Conservation (phyloP, 306 rosid species). For the Vicia villosa region DNA sequence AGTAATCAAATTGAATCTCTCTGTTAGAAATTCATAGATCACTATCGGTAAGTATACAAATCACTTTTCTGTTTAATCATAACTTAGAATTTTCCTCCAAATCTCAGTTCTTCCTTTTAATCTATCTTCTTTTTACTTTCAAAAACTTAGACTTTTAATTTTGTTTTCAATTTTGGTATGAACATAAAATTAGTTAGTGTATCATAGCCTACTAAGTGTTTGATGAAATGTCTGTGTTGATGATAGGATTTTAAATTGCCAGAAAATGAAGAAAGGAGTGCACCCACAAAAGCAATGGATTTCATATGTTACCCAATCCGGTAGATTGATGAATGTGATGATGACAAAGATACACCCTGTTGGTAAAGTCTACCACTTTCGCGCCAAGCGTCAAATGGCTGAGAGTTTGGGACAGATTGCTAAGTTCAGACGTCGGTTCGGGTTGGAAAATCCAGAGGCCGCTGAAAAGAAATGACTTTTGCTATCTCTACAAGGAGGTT, state of each 20-base stretch:
- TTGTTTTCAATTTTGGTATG: background rate
- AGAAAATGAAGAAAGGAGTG: constrained; percentile 82
- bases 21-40: background rate
- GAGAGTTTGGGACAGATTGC: constrained; percentile 87
- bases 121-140: background rate
- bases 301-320: constrained; percentile 83
- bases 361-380: constrained; percentile 87
- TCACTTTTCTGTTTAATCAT: background rate
- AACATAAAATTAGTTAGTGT: background rate
- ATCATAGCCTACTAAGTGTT: constrained; percentile 34
- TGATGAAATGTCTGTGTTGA: constrained; percentile 40
- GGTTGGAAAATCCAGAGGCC: constrained; percentile 41
- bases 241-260: constrained; percentile 18
- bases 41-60: background rate
- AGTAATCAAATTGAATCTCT: background rate
- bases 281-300: constrained; percentile 99
- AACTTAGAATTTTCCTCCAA: background rate
- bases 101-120: background rate
- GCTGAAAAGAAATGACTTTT: constrained; percentile 42
- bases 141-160: background rate
- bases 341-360: constrained; percentile 87
- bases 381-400: constrained; percentile 87
- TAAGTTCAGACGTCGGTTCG: constrained; percentile 84
- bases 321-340: constrained; percentile 84
- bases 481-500: constrained; percentile 17